phyloP scores from a whole-genome alignment of 2,329 filamentous ascomycete genomes.

The Camptophora hylomeconis region DNA sequence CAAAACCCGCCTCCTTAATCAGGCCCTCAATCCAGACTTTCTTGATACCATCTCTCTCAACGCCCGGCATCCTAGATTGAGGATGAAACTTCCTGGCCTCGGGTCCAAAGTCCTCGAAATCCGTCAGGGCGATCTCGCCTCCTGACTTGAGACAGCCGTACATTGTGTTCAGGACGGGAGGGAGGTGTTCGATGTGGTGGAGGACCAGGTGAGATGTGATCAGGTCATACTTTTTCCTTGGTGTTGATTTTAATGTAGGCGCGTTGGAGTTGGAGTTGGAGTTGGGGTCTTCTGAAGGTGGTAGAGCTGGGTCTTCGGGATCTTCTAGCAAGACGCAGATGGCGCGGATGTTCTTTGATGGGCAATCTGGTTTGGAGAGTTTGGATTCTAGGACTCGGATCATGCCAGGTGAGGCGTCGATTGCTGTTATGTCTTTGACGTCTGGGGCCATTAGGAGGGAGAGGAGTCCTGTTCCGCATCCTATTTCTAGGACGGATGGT shows the following conservation, averaged over 20 bases:
- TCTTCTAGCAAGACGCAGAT: constrained; percentile 36
- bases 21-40: constrained; percentile 28
- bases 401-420: constrained; percentile 44
- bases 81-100: constrained; percentile 42
- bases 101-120: constrained; percentile 44
- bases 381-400: constrained; percentile 37
- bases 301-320: constrained; percentile 34
- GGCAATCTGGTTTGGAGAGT: constrained; percentile 19
- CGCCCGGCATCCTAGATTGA: constrained; percentile 37
- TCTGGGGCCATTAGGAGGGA: constrained; percentile 37
- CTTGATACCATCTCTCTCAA: constrained; percentile 41
- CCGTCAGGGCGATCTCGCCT: constrained; percentile 40
- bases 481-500: constrained; percentile 40
- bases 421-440: constrained; percentile 35
- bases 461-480: constrained; percentile 44
- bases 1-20: constrained; percentile 36
- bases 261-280: no score
- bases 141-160: constrained; percentile 34
- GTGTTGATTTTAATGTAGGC: no score
- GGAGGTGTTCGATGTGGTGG: constrained; percentile 40
- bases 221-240: constrained; percentile 35
- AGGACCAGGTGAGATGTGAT: constrained; percentile 41
- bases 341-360: constrained; percentile 31
- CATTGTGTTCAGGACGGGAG: constrained; percentile 32
- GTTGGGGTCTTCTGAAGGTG: constrained; percentile 20